A percentile compares a stretch with the other conserved stretches of the same genome.
These are phyloP conservation scores for Fusarium sp. DNA, from an alignment of 2,329 filamentous ascomycete genomes.

Conservation along the genomic window DNA sequence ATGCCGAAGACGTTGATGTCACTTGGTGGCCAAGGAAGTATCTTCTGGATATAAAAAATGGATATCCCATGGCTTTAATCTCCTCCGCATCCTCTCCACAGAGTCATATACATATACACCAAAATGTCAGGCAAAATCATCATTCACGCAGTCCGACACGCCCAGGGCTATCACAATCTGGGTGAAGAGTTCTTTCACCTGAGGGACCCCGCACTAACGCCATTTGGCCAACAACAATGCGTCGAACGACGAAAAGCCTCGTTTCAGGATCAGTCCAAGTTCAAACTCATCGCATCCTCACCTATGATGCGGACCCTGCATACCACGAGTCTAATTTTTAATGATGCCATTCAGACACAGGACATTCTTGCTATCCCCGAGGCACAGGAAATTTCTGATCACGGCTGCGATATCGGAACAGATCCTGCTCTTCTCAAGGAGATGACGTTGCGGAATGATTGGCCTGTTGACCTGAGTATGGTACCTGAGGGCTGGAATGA, in stretches of 20 bases:
- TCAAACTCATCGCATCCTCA: conserved; percentile 26
- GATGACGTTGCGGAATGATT: neutral
- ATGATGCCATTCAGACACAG: conserved; percentile 12
- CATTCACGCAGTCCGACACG: conserved; percentile 31
- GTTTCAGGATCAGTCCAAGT: conserved; percentile 32
- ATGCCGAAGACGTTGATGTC: conserved; percentile 3
- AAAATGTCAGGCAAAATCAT: conserved; percentile 20
- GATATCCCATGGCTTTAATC: neutral
- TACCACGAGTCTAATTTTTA: conserved; percentile 22
- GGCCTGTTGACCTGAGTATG: conserved; percentile 28
- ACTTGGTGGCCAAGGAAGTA: neutral
- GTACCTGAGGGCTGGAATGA: conserved; percentile 19
- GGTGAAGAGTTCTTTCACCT: conserved; percentile 33
- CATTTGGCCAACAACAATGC: conserved; percentile 31
- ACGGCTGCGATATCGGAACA: conserved; percentile 27
- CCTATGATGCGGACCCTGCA: conserved; percentile 26
- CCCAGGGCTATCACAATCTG: conserved; percentile 32
- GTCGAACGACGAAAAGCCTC: conserved; percentile 18
- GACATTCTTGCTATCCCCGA: conserved; percentile 29
- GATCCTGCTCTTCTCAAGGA: neutral
- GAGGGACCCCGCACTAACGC: conserved; percentile 28
- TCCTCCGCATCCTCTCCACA: neutral
- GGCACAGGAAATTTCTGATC: conserved; percentile 33
- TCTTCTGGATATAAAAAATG: neutral
- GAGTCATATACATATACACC: neutral